Evolutionary conservation across 768 basidiomycete genomes (phyloP).

Genomic region (Hebeloma cylindrosporum): DNA sequence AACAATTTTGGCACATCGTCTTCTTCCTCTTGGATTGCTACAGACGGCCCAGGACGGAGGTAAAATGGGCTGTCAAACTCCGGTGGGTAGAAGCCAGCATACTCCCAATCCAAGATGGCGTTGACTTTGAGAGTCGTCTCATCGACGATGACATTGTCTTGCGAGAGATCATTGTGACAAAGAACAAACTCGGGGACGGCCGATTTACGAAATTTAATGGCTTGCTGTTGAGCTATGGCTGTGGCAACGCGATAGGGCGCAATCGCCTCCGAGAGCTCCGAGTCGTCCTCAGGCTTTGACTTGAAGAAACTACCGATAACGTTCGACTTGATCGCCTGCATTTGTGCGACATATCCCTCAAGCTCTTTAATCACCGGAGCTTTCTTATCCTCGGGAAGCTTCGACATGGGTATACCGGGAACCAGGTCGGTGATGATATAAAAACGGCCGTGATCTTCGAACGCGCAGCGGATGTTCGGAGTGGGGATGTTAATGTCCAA

Average conservation of each 20-base stretch:
- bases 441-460: slow-evolving; percentile 1
- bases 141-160: slow-evolving; percentile 6
- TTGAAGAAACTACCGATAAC: background rate
- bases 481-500: slow-evolving; percentile 2
- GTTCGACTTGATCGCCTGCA: slow-evolving; percentile 2
- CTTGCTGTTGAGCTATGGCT: background rate
- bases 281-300: too few species aligned
- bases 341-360: background rate
- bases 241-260: background rate
- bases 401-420: background rate
- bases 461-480: slow-evolving; percentile 3
- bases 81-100: slow-evolving; percentile 7
- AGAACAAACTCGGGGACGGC: background rate
- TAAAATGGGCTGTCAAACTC: slow-evolving; percentile 8
- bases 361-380: background rate
- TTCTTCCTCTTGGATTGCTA: background rate
- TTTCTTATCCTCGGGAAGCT: background rate
- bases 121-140: slow-evolving; percentile 4
- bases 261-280: slow-evolving; percentile 4
- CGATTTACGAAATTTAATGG: background rate
- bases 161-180: slow-evolving; percentile 6
- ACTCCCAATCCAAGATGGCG: slow-evolving; percentile 10
- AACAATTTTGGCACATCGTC: background rate
- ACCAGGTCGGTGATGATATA: slow-evolving; percentile 6
- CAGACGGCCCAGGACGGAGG: slow-evolving; percentile 2